Conservation (phyloP, 23 red algal genomes). For the Chondrus crispus region DNA sequence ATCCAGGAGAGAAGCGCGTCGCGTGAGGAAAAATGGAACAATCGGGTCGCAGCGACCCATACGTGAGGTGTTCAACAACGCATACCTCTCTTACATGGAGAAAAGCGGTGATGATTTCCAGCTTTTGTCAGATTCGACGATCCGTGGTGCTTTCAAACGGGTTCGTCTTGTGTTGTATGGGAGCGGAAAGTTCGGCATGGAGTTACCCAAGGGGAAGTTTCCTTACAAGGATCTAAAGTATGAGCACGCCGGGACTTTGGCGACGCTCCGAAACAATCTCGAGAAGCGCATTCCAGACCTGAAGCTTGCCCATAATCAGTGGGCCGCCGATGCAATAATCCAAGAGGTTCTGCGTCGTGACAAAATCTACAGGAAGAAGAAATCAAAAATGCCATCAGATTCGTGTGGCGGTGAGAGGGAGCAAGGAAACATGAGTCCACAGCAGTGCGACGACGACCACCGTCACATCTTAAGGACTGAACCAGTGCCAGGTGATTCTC, state of each 20-base stretch:
- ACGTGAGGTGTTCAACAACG: conserved; percentile 20
- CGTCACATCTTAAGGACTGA: too few relatives aligned
- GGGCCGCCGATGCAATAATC: background rate
- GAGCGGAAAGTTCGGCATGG: background rate
- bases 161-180: background rate
- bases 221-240: background rate
- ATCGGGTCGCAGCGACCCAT: background rate
- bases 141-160: background rate
- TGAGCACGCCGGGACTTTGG: background rate
- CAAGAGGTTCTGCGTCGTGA: background rate
- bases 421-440: too few relatives aligned
- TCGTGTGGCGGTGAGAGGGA: too few relatives aligned
- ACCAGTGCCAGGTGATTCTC: too few relatives aligned
- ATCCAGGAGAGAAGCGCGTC: too few relatives aligned
- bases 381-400: too few relatives aligned
- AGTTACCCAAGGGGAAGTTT: background rate
- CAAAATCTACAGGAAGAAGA: background rate
- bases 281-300: background rate
- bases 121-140: background rate
- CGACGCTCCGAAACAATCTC: background rate
- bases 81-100: background rate
- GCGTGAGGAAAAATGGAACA: too few relatives aligned
- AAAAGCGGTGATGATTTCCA: background rate
- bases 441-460: too few relatives aligned
- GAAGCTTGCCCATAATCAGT: background rate